Evolutionary conservation across 1,284 basidiomycete genomes (phyloP), one percentile per base, ranked within the genome.

Genomic region (Papiliotrema laurentii): DNA sequence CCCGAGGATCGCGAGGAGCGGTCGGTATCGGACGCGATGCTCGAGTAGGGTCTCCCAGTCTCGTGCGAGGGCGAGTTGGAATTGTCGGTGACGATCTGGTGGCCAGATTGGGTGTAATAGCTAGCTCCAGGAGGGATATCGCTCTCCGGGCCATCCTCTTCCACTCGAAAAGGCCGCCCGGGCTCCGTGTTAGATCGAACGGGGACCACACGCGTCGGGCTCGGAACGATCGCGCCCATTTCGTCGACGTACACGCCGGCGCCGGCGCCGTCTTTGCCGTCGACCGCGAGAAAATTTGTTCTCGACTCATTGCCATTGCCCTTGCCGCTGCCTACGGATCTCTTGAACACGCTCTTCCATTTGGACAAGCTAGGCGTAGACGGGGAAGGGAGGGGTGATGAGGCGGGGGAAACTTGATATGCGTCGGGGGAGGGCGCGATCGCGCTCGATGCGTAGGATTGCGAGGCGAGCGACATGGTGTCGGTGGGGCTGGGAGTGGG

Each of bases 291-390:
- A 7, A 51, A 33, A 27, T 46, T 41, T 13, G 50, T 35, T 28
- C 52, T 35, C 31, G 48, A 45, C 41, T 51, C 53, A 31, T 55
- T 55, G 9, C 50, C 56, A 40, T 57, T 58, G n/a, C 55, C 52
- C 16, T 51, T 7, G 11, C 19, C 19, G 37, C 52, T 56, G 5
- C 64, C 64, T 4, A 63, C 38, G n/a, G n/a, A n/a, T n/a, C n/a
- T n/a, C 40, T 57, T 62, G 55, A 66, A 66, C 3, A 66, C 57
- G 30, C 36, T 55, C 45, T 59, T 61, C 63, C 63, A 66, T 22
- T 57, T 51, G 6, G 59, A 61, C 5, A 55, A 47, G 25, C 34
- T 48, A 18, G 45, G n/a, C 13, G 13, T 36, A 11, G 43, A 47
- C 4, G 53, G 37, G 5, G 50, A 40, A 13, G 42, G 38, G 13